Base-by-base conservation (phyloP, 2,329 filamentous ascomycete species). In the Alternaria postmessia region DNA sequence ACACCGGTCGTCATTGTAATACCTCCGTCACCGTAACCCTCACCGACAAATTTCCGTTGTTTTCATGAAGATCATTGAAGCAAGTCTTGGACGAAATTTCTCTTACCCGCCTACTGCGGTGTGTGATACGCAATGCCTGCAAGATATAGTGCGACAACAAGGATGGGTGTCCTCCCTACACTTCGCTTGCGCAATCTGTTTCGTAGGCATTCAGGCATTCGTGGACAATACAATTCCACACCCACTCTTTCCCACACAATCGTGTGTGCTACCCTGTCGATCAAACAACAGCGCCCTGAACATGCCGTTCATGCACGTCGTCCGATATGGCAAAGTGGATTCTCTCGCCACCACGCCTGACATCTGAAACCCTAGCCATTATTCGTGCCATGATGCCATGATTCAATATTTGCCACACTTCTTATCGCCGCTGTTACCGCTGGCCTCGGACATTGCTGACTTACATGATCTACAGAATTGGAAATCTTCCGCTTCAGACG, bases 241-340 rank as follows among this genome's bases (percentile, higher is more conserved):
- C 39, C 57, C 57, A 41, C 47, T 47, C 42, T 51, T 24, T 57
- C 36, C 51, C 61, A 55, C 57, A 38, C 48, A 54, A 36, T 57
- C 43, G 55, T 34, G 30, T 41, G 54, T 58, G 44, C 32, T 48
- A 22, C 51, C 24, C 57, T 38, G 57, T 51, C 57, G 57, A 59
- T 59, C 57, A 59, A 49, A 59, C 57, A 26, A 18, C 38, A 59
- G 42, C 30, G 44, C 51, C 51, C 44, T 59, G 57, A 60, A 60
- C 52, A 41, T 46, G 24, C 34, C 48, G 61, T 54, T 57, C 57
- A 63, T 60, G 61, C 52, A 54, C 34, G 32, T 55, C 51, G 47
- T 59, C 51, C 38, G 34, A 59, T 44, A 20, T 32, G 57, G 61
- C 20, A 59, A 53, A 52, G 42, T 53, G 43, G 47, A 39, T 36